Base-by-base conservation (phyloP, 1,139 yeast genomes). In the Suhomyces chickasaworum region DNA sequence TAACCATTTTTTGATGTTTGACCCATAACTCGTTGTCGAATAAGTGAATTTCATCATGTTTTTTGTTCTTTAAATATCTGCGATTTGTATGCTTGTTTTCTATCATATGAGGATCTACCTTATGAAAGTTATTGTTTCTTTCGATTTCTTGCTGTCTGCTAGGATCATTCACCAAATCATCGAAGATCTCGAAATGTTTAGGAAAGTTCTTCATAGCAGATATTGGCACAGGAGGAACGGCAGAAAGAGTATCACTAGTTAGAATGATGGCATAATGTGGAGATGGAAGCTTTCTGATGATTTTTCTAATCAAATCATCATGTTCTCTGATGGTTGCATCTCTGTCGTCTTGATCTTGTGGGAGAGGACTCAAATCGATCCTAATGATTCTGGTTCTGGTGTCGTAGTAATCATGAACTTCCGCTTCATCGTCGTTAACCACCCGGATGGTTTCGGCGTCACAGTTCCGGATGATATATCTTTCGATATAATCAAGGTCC, bases 241-340 rank as follows among this genome's bases (percentile, higher is more conserved):
- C 22, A 31, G 53, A 56, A 10, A 59, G 62, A 17, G 62, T 60
- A 17, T 52, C 52, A 9, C 76, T 64, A 0, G 88, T 80, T 41
- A 80, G 63, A 5, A 86, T 62, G 3, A 86, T 65, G 3, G 86
- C 69, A 47, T 74, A 75, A 50, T 77, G 77, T 0, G 93, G 91
- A 0, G 89, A 75, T 0, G 95, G 93, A n/a, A 84, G 60, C 52
- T 80, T 82, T 29, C 87, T 74, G 23, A 84, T 56, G 12, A 85
- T 72, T 36, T 70, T 69, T 43, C 84, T 63, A 7, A 83, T 55
- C 47, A 75, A 64, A 43, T 71, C 75, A 61, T 88, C 95, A 49
- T 80, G 73, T 13, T 66, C 60, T 30, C 59, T 53, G 13, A 69
- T 57, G 23, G 60, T 63, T 12, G 44, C 36, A 8, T 44, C 45